These are phyloP conservation scores for Schoenoplectus tabernaemontani DNA, from an alignment of 202 grass and related monocot species.

Conservation along the genomic window DNA sequence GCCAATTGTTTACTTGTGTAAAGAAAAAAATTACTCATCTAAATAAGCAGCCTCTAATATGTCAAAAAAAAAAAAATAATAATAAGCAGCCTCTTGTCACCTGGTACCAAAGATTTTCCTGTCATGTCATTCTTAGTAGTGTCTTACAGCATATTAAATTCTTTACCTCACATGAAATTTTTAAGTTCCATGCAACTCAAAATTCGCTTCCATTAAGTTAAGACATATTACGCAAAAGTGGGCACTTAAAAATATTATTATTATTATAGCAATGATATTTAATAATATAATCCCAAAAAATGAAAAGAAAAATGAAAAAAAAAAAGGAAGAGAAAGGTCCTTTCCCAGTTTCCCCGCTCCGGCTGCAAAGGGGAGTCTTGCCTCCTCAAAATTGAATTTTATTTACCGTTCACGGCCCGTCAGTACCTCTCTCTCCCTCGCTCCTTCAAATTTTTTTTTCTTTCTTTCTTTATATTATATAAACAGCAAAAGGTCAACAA, in stretches of 20 bases:
- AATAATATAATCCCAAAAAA: not conserved
- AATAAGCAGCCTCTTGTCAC: not conserved
- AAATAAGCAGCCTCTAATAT: too few relatives aligned
- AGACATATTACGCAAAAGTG: too few relatives aligned
- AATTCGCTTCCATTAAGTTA: not conserved
- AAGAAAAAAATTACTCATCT: not conserved
- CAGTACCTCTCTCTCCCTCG: conserved; percentile 1
- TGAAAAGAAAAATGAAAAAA: not conserved
- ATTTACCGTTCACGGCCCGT: conserved; percentile 30
- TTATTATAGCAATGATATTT: too few relatives aligned
- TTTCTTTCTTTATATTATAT: conserved; percentile 1
- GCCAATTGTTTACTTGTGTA: not conserved
- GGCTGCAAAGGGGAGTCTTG: conserved; percentile 1
- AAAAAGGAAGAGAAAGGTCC: not conserved
- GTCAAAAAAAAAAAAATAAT: too few relatives aligned
- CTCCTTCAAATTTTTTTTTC: not conserved
- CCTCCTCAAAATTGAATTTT: not conserved
- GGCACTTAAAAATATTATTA: too few relatives aligned
- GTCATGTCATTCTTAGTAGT: not conserved
- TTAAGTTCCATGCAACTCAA: not conserved
- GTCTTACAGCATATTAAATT: not conserved
- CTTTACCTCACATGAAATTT: not conserved
- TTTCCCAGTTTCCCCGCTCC: not conserved
- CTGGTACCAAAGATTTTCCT: not conserved
- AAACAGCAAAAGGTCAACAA: conserved; percentile 13